Base-by-base conservation (phyloP, 306 rosid species). In the Dalbergia oliveri region DNA sequence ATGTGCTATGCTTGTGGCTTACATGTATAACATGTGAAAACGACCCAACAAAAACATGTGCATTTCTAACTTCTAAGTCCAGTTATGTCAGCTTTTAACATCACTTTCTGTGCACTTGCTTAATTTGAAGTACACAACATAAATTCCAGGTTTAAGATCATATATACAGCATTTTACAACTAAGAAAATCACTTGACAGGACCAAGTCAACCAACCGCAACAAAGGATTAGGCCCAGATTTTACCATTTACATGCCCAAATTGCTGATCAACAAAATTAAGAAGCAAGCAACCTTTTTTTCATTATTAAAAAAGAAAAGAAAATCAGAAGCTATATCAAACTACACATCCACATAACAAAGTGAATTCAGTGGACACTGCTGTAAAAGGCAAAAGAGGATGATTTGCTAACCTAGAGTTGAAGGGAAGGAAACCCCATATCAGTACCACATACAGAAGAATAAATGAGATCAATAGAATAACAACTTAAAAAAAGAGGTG, bases 381-480 rank as follows among this genome's bases (percentile, higher is more conserved):
- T 81, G 72, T 69, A 64, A 64, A 79, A 53, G 59, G 88, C 73
- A 64, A 68, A 85, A 80, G 81, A 84, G 58, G 50, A 66, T 18
- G 73, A 82, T 79, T 80, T 61, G 63, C 72, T 72, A 73, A 76
- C 85, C 79, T 65, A 51, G 81, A 83, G 85, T 73, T 70, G 83
- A 88, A 82, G 84, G 79, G 66, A 45, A 84, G 83, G 72, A 73
- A 89, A 75, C 81, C 71, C 86, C 81, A 73, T 77, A 57, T 67
- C 66, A 85, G 81, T 26, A 89, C 41, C 19, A 68, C 9, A 69
- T 64, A 66, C 0, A 58, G 66, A 79, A 75, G 62, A 66, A 73
- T 8, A 72, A 76, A 54, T 75, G 75, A 68, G 79, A 73, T 54
- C 67, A 86, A 6, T 6, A 53, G 8, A 53, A 44, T 53, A 82